Conservation (phyloP, 2,329 filamentous ascomycete genomes). For the Calonectria naviculata region DNA sequence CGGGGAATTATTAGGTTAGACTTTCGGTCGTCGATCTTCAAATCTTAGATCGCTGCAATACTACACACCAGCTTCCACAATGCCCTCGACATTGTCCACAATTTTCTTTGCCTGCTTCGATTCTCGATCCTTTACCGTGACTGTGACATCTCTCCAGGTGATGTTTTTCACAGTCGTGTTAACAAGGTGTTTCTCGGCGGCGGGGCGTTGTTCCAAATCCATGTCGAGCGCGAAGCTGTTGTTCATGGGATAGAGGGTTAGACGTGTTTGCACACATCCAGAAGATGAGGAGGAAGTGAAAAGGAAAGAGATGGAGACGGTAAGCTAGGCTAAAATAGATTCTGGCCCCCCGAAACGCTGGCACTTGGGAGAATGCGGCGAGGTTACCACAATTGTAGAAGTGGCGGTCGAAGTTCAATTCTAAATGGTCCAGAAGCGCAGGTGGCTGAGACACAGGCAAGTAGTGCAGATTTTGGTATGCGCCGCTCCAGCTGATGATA, state of each 20-base stretch:
- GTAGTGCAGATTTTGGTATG: background rate
- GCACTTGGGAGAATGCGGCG: background rate
- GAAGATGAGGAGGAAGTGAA: background rate
- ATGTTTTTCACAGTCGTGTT: slow-evolving; percentile 75
- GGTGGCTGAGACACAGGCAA: slow-evolving; percentile 11
- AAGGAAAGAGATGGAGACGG: background rate
- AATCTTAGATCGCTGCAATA: background rate
- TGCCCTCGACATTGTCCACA: slow-evolving; percentile 71
- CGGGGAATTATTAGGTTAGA: background rate
- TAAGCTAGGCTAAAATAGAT: background rate
- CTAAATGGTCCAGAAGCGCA: background rate
- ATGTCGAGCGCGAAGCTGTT: slow-evolving; percentile 22
- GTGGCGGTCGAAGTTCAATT: background rate
- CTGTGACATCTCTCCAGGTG: slow-evolving; percentile 74
- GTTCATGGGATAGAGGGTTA: slow-evolving; percentile 4
- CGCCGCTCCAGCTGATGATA: background rate
- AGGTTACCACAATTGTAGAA: background rate
- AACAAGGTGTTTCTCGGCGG: slow-evolving; percentile 61
- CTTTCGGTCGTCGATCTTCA: background rate
- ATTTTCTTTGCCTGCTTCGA: slow-evolving; percentile 73
- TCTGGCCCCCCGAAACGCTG: background rate
- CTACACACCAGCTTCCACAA: slow-evolving; percentile 68
- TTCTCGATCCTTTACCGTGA: slow-evolving; percentile 78
- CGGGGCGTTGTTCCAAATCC: slow-evolving; percentile 38
- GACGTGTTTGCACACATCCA: background rate